Evolutionary conservation across 139 green algal species (phyloP).

Genomic region (Zygnema circumcarinatum): DNA sequence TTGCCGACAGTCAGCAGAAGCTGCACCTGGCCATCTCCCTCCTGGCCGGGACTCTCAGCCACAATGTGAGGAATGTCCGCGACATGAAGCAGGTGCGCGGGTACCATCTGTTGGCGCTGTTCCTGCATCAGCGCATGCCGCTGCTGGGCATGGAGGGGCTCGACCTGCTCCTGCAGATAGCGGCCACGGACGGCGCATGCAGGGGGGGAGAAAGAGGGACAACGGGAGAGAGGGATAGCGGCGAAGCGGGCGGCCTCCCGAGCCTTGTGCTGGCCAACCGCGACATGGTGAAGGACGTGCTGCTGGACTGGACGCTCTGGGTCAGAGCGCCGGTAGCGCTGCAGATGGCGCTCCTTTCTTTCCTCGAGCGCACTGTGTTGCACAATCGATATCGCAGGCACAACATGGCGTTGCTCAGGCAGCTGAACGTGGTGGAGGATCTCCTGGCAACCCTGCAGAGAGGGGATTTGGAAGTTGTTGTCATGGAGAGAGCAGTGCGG

Average conservation of each 20-base stretch:
- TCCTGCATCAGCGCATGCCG: conserved; percentile 42
- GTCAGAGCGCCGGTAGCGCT: conserved; percentile 24
- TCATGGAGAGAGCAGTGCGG: conserved; percentile 21
- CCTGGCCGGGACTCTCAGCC: neutral
- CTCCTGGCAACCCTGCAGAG: conserved; percentile 36
- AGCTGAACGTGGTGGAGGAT: conserved; percentile 16
- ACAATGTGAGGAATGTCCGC: conserved; percentile 43
- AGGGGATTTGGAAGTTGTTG: neutral
- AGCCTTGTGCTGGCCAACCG: conserved; percentile 35
- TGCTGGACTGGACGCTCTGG: conserved; percentile 61
- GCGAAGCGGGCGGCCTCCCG: neutral
- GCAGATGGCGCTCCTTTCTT: conserved; percentile 42
- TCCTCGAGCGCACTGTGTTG: conserved; percentile 9
- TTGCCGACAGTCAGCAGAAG: conserved; percentile 6
- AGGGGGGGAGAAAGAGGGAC: neutral
- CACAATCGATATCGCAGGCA: conserved; percentile 33
- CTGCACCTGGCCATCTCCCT: conserved; percentile 39
- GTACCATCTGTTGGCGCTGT: conserved; percentile 58
- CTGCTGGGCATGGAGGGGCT: conserved; percentile 31
- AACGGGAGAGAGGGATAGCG: neutral
- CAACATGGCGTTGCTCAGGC: conserved; percentile 48
- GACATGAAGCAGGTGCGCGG: conserved; percentile 38
- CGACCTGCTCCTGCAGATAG: conserved; percentile 46
- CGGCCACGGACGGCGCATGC: neutral
- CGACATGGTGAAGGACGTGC: conserved; percentile 42